These are phyloP conservation scores for Xerocomus brunneocitrinus DNA, from an alignment of 768 basidiomycete species.

Conservation along the genomic window DNA sequence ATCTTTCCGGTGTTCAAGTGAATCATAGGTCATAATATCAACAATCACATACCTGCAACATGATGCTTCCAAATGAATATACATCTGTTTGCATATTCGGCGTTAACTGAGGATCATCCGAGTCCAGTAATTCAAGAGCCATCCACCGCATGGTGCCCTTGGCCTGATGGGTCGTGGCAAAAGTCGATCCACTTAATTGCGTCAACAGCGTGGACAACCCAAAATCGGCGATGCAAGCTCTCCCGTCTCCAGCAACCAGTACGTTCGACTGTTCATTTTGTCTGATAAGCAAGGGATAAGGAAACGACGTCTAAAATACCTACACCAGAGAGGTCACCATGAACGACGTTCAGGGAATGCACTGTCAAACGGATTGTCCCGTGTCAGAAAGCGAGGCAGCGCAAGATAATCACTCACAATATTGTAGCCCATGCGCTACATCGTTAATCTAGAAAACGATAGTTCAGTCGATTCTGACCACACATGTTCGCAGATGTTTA, in stretches of 20 bases:
- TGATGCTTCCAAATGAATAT: slow-evolving; percentile 10
- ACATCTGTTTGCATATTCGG: not conserved
- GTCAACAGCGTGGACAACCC: slow-evolving; percentile 3
- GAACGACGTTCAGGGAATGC: not conserved
- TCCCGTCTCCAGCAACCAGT: not conserved
- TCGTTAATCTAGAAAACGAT: not conserved
- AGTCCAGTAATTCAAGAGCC: not conserved
- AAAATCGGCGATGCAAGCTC: slow-evolving; percentile 6
- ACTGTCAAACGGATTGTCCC: not conserved
- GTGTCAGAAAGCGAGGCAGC: not conserved
- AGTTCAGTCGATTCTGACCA: not conserved
- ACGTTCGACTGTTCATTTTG: not conserved
- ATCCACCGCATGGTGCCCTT: not conserved
- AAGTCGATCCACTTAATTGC: not conserved
- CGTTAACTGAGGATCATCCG: not conserved
- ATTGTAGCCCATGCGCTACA: not conserved
- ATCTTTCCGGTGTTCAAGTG: not conserved
- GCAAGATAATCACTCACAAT: not conserved
- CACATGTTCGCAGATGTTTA: not conserved
- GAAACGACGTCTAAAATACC: not conserved
- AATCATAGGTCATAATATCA: not conserved
- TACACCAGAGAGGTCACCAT: slow-evolving; percentile 1
- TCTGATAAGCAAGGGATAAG: not conserved
- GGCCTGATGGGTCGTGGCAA: not conserved
- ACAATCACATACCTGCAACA: slow-evolving; percentile 7